phyloP scores from a whole-genome alignment of 1,284 basidiomycete species.

The Termitomyces sp. region DNA sequence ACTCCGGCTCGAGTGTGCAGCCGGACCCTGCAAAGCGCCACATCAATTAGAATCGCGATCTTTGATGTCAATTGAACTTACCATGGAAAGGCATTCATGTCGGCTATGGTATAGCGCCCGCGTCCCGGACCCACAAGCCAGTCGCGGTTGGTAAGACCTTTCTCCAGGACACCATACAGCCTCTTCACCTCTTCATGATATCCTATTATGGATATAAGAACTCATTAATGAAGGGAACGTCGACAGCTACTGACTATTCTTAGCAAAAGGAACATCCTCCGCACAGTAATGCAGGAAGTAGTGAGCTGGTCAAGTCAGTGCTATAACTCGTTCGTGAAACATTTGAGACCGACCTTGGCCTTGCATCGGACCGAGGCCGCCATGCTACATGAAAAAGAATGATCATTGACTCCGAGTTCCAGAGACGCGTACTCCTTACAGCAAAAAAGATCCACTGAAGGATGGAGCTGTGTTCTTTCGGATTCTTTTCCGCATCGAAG shows the following conservation, averaged over 20 bases:
- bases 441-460: slow-evolving; percentile 81
- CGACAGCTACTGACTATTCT: slow-evolving; percentile 37
- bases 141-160: slow-evolving; percentile 56
- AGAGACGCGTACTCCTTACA: slow-evolving; percentile 28
- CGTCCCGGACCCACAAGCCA: slow-evolving; percentile 67
- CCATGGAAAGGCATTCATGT: slow-evolving; percentile 58
- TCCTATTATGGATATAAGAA: slow-evolving; percentile 31
- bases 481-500: slow-evolving; percentile 34
- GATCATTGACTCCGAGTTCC: neutral
- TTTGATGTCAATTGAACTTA: slow-evolving; percentile 14
- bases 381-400: slow-evolving; percentile 39
- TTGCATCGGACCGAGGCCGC: slow-evolving; percentile 73
- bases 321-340: neutral
- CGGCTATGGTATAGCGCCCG: slow-evolving; percentile 65
- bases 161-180: slow-evolving; percentile 72
- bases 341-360: slow-evolving; percentile 17
- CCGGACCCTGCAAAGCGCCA: slow-evolving; percentile 39
- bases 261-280: slow-evolving; percentile 63
- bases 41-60: neutral
- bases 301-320: slow-evolving; percentile 31
- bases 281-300: slow-evolving; percentile 55
- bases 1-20: slow-evolving; percentile 42
- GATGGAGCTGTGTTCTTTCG: slow-evolving; percentile 49
- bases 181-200: slow-evolving; percentile 76
- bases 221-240: neutral